Base-by-base conservation (phyloP, 495 filamentous ascomycete genomes). In the Hapsidospora chrysogenum region DNA sequence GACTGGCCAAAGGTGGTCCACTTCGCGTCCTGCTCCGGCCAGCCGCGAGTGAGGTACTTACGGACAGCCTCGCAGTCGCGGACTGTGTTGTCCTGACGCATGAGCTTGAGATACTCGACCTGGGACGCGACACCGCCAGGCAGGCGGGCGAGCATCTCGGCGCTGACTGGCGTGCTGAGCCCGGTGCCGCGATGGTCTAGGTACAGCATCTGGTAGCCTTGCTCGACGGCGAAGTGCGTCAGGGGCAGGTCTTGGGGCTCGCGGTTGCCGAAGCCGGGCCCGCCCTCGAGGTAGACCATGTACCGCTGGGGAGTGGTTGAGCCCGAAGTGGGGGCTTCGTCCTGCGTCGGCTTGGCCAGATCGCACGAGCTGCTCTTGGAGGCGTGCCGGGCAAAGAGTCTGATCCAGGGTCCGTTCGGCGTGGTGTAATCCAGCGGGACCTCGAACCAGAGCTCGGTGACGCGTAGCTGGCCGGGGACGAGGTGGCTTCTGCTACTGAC, bases 111-210 rank as follows among this genome's bases (percentile, higher is more conserved):
- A 43, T 92, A 92, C 35, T 75, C 66, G 19, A 78, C 82, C 53
- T 95, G 85, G 6, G 17, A 11, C 5, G 23, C 21, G 14, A 36
- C 33, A 13, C 21, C 20, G 7, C 23, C 23, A 4, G 31, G 31
- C 3, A 33, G 31, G 17, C 44, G 41, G 21, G 70, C 68, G 2
- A 94, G 61, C 0, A 74, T 79, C 15, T 62, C 63, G 7, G 80
- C 74, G 8, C 81, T 74, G 30, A 96, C 61, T 0, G 85, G 76
- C 2, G 68, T 78, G 52, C 80, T 87, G 25, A 92, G 55, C 2
- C 87, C 87, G 16, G 84, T 92, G 9, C 87, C 87, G 11, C 87
- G 72, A 45, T 92, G 84, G 51, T 96, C 87, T 2, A 96, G 63
- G 37, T 76, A 79, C 8, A 96, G 66, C 17, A 94, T 54, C 58